A percentile compares a stretch with the other conserved stretches of the same genome.
Conservation (phyloP, 1,139 yeast genomes). For the Debaryomyces psychrophilus region DNA sequence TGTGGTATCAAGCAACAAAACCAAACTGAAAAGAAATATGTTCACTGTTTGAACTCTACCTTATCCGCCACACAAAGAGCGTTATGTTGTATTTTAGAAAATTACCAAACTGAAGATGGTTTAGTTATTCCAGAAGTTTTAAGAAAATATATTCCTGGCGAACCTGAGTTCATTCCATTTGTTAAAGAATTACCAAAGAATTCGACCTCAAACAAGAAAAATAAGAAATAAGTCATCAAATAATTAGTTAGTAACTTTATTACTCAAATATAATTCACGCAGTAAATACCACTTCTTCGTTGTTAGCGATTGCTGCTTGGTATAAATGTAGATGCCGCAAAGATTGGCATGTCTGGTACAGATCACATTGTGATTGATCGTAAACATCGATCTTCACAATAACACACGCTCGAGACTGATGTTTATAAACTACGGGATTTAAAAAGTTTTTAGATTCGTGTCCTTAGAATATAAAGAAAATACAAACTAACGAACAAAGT, state of each 20-base stretch:
- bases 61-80: slow-evolving; percentile 98
- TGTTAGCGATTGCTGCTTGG: too few relatives aligned
- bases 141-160: slow-evolving; percentile 96
- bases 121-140: slow-evolving; percentile 91
- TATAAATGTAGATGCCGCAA: too few relatives aligned
- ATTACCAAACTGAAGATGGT: slow-evolving; percentile 97
- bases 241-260: slow-evolving; percentile 4
- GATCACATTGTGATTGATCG: too few relatives aligned
- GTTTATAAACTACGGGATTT: too few relatives aligned
- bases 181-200: slow-evolving; percentile 92
- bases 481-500: neutral
- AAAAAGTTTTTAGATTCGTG: neutral
- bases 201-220: slow-evolving; percentile 81
- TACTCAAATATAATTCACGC: neutral
- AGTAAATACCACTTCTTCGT: neutral
- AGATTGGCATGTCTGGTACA: too few relatives aligned
- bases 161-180: slow-evolving; percentile 93
- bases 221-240: slow-evolving; percentile 21
- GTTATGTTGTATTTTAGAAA: slow-evolving; percentile 93
- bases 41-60: slow-evolving; percentile 97
- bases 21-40: slow-evolving; percentile 96
- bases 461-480: neutral
- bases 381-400: too few relatives aligned
- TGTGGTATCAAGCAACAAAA: slow-evolving; percentile 97
- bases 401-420: too few relatives aligned